Percentiles rank a stretch among this genome's conserved stretches.
phyloP scores from a whole-genome alignment of 108 stramenopile species.

The Cyclotella choctawhatcheeana region DNA sequence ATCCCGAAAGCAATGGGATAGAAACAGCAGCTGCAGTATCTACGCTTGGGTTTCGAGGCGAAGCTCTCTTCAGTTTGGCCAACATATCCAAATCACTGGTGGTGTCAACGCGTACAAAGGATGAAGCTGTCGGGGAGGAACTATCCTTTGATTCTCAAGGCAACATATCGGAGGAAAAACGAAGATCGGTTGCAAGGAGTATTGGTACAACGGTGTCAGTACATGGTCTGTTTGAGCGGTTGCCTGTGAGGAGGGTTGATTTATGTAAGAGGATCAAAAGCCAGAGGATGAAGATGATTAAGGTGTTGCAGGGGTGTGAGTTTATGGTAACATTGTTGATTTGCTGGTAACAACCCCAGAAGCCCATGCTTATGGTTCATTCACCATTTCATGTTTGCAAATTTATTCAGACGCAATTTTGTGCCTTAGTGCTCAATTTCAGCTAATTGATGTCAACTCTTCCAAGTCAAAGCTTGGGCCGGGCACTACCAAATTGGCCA shows the following conservation, averaged over 20 bases:
- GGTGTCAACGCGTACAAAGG: constrained; percentile 66
- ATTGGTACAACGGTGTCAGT: constrained; percentile 91
- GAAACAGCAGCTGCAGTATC: constrained; percentile 14
- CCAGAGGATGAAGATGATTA: constrained; percentile 74
- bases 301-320: constrained; percentile 81
- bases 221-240: constrained; percentile 69
- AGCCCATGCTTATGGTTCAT: neutral
- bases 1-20: constrained; percentile 19
- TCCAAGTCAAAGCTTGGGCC: constrained; percentile 32
- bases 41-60: constrained; percentile 86
- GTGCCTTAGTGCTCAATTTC: constrained; percentile 70
- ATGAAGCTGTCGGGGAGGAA: constrained; percentile 41
- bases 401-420: constrained; percentile 67
- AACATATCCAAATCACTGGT: constrained; percentile 66
- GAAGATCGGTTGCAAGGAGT: constrained; percentile 50
- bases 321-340: neutral
- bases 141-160: constrained; percentile 62
- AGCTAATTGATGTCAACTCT: constrained; percentile 64
- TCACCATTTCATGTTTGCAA: neutral
- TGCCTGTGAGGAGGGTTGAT: constrained; percentile 87
- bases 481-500: constrained; percentile 41
- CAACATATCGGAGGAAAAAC: constrained; percentile 24
- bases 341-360: too few relatives aligned
- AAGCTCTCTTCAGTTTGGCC: constrained; percentile 87
- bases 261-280: constrained; percentile 67